phyloP scores from a whole-genome alignment of 2,329 filamentous ascomycete genomes.

The Xylaria multiplex region DNA sequence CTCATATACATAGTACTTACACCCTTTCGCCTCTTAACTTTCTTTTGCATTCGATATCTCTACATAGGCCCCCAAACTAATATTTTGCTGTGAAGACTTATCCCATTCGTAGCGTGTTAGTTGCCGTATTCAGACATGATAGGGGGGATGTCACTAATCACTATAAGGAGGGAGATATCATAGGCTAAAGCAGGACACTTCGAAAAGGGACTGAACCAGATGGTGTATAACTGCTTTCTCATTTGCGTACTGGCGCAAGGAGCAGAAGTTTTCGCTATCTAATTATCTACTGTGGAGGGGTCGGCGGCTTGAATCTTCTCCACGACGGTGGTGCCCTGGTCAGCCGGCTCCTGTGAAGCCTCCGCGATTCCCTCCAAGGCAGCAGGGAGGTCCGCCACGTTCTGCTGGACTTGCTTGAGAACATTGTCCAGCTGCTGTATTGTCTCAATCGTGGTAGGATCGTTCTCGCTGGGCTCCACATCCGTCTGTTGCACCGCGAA shows the following conservation, averaged over 20 bases:
- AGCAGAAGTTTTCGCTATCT: constrained; percentile 5
- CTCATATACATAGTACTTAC: too few relatives aligned
- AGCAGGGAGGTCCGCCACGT: constrained; percentile 54
- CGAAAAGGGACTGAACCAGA: neutral
- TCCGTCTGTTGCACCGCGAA: constrained; percentile 57
- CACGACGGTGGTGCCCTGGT: constrained; percentile 46
- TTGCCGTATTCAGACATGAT: too few relatives aligned
- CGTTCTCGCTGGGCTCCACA: constrained; percentile 44
- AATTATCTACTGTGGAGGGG: constrained; percentile 22
- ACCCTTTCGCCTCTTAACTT: too few relatives aligned
- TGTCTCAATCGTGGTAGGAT: constrained; percentile 50
- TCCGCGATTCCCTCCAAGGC: constrained; percentile 54
- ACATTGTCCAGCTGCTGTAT: constrained; percentile 53
- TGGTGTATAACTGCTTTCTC: neutral
- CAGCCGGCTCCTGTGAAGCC: constrained; percentile 44
- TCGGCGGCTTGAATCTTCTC: constrained; percentile 30
- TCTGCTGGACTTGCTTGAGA: constrained; percentile 53
- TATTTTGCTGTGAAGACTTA: too few relatives aligned
- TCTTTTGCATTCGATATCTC: too few relatives aligned
- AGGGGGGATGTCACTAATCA: too few relatives aligned
- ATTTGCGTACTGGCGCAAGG: neutral
- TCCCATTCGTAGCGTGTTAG: too few relatives aligned
- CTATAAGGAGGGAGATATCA: neutral
- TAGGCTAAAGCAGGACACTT: neutral
- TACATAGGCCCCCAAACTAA: too few relatives aligned